phyloP scores from a whole-genome alignment of 2,329 filamentous ascomycete genomes.

The Hypoxylon sp. region DNA sequence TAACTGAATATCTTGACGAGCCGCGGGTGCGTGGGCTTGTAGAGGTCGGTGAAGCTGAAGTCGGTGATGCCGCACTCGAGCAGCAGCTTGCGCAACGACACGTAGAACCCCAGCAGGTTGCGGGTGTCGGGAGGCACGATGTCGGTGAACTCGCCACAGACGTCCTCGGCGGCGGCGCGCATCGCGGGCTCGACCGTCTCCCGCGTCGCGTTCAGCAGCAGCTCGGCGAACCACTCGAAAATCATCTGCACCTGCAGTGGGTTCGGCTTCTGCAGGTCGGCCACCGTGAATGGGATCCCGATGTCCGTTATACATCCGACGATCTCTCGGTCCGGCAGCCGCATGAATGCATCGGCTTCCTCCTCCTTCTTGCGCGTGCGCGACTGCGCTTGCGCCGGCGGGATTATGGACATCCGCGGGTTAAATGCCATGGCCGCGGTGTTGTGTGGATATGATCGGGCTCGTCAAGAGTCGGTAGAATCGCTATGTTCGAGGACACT shows the following conservation, averaged over 20 bases:
- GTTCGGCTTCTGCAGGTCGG: constrained; percentile 93
- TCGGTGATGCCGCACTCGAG: constrained; percentile 91
- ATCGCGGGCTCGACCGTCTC: constrained; percentile 95
- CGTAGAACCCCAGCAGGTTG: constrained; percentile 96
- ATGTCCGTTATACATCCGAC: constrained; percentile 98
- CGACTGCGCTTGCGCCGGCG: constrained; percentile 62
- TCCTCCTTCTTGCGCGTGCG: constrained; percentile 70
- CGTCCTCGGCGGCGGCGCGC: constrained; percentile 88
- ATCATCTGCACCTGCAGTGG: constrained; percentile 96
- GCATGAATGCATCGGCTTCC: constrained; percentile 69
- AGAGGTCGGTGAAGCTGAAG: constrained; percentile 92
- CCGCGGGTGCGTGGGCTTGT: constrained; percentile 88
- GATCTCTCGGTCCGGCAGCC: constrained; percentile 79
- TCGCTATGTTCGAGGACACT: constrained; percentile 6
- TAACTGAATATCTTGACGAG: constrained; percentile 97
- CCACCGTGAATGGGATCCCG: constrained; percentile 86
- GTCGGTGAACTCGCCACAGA: constrained; percentile 86
- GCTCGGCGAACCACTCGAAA: constrained; percentile 96
- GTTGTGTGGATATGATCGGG: background rate
- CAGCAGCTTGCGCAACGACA: constrained; percentile 82
- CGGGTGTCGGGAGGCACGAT: constrained; percentile 88
- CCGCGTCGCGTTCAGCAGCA: constrained; percentile 92
- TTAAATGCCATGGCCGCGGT: constrained; percentile 66
- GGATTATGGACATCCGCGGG: constrained; percentile 70
- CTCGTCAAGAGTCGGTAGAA: background rate